Percentiles rank a stretch among this genome's conserved stretches.
Evolutionary conservation across 352 stramenopile species (phyloP).

Genomic region (Pythium diclinum): DNA sequence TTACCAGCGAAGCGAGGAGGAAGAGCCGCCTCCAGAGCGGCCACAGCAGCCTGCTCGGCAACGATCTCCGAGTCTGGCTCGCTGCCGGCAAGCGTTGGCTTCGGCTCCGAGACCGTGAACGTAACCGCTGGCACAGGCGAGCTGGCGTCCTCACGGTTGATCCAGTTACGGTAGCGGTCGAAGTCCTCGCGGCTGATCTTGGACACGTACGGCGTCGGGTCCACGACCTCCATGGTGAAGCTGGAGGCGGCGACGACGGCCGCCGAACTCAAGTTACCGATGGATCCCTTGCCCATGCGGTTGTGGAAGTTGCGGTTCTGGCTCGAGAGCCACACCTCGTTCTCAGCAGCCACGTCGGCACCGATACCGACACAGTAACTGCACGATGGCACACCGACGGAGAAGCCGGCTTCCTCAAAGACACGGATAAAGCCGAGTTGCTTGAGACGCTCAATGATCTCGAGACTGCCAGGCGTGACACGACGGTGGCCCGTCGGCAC

Average conservation of each 20-base stretch:
- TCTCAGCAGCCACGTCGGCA: slow-evolving; percentile 66
- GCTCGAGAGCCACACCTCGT: slow-evolving; percentile 76
- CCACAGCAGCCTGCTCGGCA: slow-evolving; percentile 54
- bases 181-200: slow-evolving; percentile 74
- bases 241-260: slow-evolving; percentile 69
- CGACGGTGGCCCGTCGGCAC: slow-evolving; percentile 49
- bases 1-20: slow-evolving; percentile 61
- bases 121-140: slow-evolving; percentile 24
- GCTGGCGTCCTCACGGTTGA: slow-evolving; percentile 33
- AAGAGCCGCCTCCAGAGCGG: slow-evolving; percentile 49
- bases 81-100: slow-evolving; percentile 37
- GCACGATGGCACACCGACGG: slow-evolving; percentile 70
- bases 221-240: slow-evolving; percentile 73
- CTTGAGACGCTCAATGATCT: slow-evolving; percentile 65
- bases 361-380: slow-evolving; percentile 83
- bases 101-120: slow-evolving; percentile 44
- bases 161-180: slow-evolving; percentile 76
- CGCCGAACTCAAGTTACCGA: slow-evolving; percentile 70
- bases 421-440: slow-evolving; percentile 64
- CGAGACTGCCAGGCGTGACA: slow-evolving; percentile 73
- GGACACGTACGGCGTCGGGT: slow-evolving; percentile 59
- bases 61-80: slow-evolving; percentile 36
- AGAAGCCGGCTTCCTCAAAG: slow-evolving; percentile 79
- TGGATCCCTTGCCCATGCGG: slow-evolving; percentile 80
- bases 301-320: slow-evolving; percentile 88